Evolutionary conservation across 768 basidiomycete species (phyloP).

Genomic region (Podaxis sp.): DNA sequence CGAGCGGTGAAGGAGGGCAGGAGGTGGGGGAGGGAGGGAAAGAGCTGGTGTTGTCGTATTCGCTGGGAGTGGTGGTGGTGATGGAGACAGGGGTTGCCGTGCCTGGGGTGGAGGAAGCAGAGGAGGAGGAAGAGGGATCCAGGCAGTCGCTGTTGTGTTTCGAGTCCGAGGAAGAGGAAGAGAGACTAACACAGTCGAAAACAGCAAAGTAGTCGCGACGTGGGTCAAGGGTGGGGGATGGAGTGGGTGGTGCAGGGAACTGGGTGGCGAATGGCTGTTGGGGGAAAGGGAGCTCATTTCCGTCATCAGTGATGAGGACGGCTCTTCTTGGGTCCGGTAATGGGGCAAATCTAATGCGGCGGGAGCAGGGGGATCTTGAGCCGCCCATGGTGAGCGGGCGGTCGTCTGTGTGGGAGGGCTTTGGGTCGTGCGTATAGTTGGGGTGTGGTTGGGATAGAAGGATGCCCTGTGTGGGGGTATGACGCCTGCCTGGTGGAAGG

Average conservation of each 20-base stretch:
- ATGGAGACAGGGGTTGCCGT: conserved; percentile 20
- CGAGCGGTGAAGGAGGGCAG: conserved; percentile 4
- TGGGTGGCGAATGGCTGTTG: conserved; percentile 20
- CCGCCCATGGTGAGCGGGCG: conserved; percentile 2
- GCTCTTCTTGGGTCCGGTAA: conserved; percentile 73
- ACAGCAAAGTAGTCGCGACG: conserved; percentile 3
- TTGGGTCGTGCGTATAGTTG: conserved; percentile 12
- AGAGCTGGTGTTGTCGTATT: conserved; percentile 17
- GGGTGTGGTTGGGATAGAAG: conserved; percentile 15
- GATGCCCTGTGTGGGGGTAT: conserved; percentile 10
- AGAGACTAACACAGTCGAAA: conserved; percentile 18
- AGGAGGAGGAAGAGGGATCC: conserved; percentile 23
- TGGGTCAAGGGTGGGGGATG: conserved; percentile 13
- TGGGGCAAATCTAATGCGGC: conserved; percentile 78
- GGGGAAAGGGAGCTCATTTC: conserved; percentile 36
- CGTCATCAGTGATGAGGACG: conserved; percentile 40
- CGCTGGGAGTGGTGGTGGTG: conserved; percentile 23
- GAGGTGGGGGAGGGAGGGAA: conserved; percentile 10
- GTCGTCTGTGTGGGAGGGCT: background rate
- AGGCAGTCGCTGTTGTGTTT: conserved; percentile 26
- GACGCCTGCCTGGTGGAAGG: conserved; percentile 1
- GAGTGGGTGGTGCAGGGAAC: conserved; percentile 23
- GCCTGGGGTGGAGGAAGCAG: conserved; percentile 14
- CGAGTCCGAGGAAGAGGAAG: conserved; percentile 23
- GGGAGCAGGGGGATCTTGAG: conserved; percentile 11